phyloP scores from a whole-genome alignment of 1,139 yeast genomes.

The Zygotorulaspora mrakii region DNA sequence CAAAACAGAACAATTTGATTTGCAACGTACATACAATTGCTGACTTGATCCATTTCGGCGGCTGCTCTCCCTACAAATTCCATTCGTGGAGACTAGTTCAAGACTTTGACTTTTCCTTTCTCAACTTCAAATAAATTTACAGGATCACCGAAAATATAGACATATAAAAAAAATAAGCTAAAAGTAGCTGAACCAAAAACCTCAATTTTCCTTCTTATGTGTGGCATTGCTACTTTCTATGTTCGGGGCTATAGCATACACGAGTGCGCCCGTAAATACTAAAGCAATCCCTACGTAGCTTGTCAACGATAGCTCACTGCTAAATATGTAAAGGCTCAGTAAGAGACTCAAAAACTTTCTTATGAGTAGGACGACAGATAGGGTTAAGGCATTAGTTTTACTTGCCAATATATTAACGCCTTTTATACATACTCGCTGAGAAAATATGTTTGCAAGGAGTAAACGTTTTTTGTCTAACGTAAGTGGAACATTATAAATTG shows the following conservation, averaged over 20 bases:
- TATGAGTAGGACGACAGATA: conserved; percentile 54
- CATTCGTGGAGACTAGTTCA: no score
- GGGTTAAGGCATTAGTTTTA: conserved; percentile 54
- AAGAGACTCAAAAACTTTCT: conserved; percentile 60
- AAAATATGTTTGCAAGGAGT: conserved; percentile 44
- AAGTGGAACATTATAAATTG: conserved; percentile 7
- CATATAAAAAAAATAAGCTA: no score
- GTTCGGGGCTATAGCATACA: conserved; percentile 37
- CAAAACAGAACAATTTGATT: not conserved
- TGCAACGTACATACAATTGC: conserved; percentile 19
- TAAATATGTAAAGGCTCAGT: conserved; percentile 51
- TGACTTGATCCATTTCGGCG: conserved; percentile 19
- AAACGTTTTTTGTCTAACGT: conserved; percentile 11
- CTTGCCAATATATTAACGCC: conserved; percentile 67
- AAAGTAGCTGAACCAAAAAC: not conserved
- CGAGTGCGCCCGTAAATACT: conserved; percentile 53
- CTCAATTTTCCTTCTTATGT: not conserved
- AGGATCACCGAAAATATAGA: no score
- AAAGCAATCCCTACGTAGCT: conserved; percentile 47
- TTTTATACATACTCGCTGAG: conserved; percentile 62
- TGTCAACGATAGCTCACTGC: conserved; percentile 41
- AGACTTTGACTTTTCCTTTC: no score
- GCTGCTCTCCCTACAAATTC: no score
- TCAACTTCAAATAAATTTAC: no score
- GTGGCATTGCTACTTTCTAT: not conserved